These are phyloP conservation scores for Coemansia sp. DNA, from an alignment of 192 early-diverging fungal genomes.

Conservation along the genomic window DNA sequence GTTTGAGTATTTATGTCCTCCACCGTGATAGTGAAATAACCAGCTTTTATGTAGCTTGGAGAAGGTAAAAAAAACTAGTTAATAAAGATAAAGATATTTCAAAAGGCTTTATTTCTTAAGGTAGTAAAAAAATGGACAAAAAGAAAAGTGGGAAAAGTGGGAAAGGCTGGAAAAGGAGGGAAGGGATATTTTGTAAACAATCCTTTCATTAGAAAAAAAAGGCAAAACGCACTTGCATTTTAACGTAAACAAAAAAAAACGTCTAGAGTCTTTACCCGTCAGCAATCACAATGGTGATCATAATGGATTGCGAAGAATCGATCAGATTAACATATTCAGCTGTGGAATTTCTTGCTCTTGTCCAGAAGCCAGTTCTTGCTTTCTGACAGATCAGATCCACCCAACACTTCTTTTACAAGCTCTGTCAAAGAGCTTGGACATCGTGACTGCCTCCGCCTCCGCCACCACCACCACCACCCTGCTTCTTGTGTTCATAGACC, in stretches of 20 bases:
- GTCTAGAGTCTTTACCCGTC: not conserved
- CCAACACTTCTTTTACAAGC: not conserved
- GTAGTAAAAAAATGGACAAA: not conserved
- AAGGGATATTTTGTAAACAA: conserved; percentile 4
- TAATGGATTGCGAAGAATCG: too few relatives aligned
- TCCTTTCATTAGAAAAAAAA: not conserved
- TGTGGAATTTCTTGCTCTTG: too few relatives aligned
- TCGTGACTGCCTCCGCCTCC: not conserved
- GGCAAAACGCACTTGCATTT: not conserved
- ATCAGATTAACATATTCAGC: too few relatives aligned
- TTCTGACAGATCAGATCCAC: too few relatives aligned
- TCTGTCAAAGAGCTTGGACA: not conserved
- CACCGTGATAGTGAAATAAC: not conserved
- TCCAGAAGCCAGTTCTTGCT: not conserved
- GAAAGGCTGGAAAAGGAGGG: not conserved
- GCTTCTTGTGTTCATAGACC: conserved; percentile 94
- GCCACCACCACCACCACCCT: conserved; percentile 44
- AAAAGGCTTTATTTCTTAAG: not conserved
- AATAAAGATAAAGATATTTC: not conserved
- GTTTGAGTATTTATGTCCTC: not conserved
- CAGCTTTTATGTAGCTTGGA: not conserved
- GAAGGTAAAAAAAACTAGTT: not conserved
- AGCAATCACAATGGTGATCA: too few relatives aligned
- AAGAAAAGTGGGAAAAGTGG: not conserved
- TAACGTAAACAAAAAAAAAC: conserved; percentile 16